Percentiles rank a stretch among this genome's conserved stretches.
Evolutionary conservation across 257 asterid species (phyloP).

Genomic region (Rehmannia glutinosa): DNA sequence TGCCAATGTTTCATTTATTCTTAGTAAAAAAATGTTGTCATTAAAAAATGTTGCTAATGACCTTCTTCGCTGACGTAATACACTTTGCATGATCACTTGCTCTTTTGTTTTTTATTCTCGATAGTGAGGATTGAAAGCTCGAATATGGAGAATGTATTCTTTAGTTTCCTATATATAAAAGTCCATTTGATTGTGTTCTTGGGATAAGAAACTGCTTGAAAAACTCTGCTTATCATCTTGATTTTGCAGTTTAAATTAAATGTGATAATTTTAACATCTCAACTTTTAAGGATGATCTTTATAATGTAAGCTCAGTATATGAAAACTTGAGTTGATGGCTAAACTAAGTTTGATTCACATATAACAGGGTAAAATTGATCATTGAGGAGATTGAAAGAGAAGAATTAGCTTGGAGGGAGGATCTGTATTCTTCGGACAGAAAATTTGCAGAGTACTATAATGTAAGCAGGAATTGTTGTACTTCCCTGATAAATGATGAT

Average conservation of each 20-base stretch:
- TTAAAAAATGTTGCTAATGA: slow-evolving; percentile 5
- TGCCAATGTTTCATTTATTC: background rate
- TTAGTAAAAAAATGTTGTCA: too few relatives aligned
- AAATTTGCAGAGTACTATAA: slow-evolving; percentile 94
- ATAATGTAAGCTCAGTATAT: background rate
- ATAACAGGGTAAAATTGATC: slow-evolving; percentile 80
- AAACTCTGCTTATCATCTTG: background rate
- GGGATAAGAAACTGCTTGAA: background rate
- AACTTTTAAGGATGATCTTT: background rate
- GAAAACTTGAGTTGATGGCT: background rate
- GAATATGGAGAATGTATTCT: background rate
- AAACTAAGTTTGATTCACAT: slow-evolving; percentile 18
- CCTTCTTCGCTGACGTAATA: background rate
- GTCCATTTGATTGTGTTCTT: background rate
- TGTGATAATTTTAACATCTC: slow-evolving; percentile 6
- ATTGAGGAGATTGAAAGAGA: slow-evolving; percentile 97
- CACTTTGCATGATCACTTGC: background rate
- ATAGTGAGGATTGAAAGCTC: background rate
- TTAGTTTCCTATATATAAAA: background rate
- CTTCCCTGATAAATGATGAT: slow-evolving; percentile 10
- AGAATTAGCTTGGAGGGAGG: slow-evolving; percentile 91
- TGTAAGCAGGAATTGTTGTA: slow-evolving; percentile 35
- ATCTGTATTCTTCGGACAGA: slow-evolving; percentile 89
- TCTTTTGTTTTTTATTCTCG: background rate
- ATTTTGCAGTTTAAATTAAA: background rate